Evolutionary conservation across 2,329 filamentous ascomycete genomes (phyloP).

Genomic region (Decorospora gaudefroyi): DNA sequence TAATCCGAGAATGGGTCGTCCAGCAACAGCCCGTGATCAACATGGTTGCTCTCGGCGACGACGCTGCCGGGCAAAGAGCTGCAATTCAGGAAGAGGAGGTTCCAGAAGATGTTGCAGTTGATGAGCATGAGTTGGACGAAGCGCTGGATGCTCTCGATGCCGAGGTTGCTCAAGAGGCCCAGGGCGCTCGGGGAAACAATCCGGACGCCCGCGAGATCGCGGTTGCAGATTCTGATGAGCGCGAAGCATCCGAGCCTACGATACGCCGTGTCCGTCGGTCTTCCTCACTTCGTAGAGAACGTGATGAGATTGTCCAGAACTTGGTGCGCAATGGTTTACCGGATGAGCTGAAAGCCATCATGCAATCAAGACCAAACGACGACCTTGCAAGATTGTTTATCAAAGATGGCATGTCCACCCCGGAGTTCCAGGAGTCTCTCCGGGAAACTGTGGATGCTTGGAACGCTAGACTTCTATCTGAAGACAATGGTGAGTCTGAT

Average conservation of each 20-base stretch:
- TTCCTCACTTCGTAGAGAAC: slow-evolving; percentile 21
- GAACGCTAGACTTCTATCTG: slow-evolving; percentile 9
- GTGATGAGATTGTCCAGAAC: slow-evolving; percentile 19
- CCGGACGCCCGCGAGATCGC: neutral
- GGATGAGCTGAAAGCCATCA: slow-evolving; percentile 21
- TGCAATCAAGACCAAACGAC: slow-evolving; percentile 19
- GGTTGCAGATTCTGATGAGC: neutral
- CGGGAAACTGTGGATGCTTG: slow-evolving; percentile 10
- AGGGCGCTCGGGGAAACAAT: neutral
- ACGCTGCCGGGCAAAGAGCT: slow-evolving; percentile 34
- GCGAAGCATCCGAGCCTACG: slow-evolving; percentile 10
- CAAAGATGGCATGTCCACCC: neutral
- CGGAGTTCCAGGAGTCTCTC: slow-evolving; percentile 11
- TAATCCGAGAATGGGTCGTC: slow-evolving; percentile 96
- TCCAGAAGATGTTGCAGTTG: slow-evolving; percentile 16
- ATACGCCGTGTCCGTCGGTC: slow-evolving; percentile 21
- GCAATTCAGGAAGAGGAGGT: slow-evolving; percentile 34
- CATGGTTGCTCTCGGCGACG: slow-evolving; percentile 58
- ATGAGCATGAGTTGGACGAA: slow-evolving; percentile 13
- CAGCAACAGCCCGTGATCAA: slow-evolving; percentile 95
- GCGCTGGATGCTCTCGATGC: slow-evolving; percentile 6
- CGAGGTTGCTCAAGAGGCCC: slow-evolving; percentile 9
- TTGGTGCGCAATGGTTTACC: slow-evolving; percentile 28
- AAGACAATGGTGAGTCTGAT: slow-evolving; percentile 7
- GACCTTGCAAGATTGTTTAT: slow-evolving; percentile 16